Evolutionary conservation across 2,329 filamentous ascomycete genomes (phyloP), one percentile per base, ranked within the genome.

Genomic region (Chlorencoelia australis): DNA sequence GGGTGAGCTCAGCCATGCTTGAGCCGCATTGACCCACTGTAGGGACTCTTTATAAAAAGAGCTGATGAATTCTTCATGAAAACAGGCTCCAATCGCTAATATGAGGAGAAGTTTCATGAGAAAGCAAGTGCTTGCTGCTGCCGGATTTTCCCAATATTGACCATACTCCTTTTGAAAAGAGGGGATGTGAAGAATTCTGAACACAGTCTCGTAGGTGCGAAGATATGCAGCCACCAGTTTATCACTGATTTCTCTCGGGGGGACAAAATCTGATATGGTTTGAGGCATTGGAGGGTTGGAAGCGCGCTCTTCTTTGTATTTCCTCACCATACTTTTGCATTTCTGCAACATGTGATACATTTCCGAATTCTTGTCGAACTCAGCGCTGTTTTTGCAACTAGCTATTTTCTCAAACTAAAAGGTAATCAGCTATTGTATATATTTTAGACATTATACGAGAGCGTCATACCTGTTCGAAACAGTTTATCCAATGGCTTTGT

Each of bases 101-200:
- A 40, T 33, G 2, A 40, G 37, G 4, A 40, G 33, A 16, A 49
- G 21, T 17, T 46, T 40, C 4, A 46, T 30, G 5, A 42, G n/a
- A 15, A 47, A 48, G 11, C 21, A 14, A 5, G 28, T 27, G 26
- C 30, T 40, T 8, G 37, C 34, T 18, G 34, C 16, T 4, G 33
- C 18, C 7, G 50, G 41, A 4, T 55, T 38, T 10, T 53, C 42
- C 63, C 63, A 67, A 42, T 66, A 63, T 0, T 39, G 40, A 9
- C 47, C 38, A 40, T 65, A 68, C 19, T 65, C 60, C 32, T 55
- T 51, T 50, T 57, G 56, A 40, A 69, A 69, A 1, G 58, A 59
- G 4, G 64, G 63, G 10, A 57, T 49, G 41, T 68, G 64, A 4
- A 69, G 38, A 24, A 69, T 58, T n/a, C 62, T 57, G 38, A 65